Base-by-base conservation (phyloP, 371 early-diverging fungal species). In the Mortierella sp. region DNA sequence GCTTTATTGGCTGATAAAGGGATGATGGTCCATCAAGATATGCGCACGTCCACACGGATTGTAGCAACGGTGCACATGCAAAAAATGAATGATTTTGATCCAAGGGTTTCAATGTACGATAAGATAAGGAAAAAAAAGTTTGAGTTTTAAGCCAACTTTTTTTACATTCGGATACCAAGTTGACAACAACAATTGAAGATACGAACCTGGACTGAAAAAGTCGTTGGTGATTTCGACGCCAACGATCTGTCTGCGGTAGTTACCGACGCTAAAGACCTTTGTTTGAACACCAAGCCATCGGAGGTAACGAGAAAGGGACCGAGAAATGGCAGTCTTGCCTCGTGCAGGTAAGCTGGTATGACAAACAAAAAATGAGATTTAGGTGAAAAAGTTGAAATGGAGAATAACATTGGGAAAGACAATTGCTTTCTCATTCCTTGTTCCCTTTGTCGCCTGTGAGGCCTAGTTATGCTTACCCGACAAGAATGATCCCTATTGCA, bases 211-310 rank as follows among this genome's bases (percentile, higher is more conserved):
- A 81, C 96, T 95, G 84, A 98, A 98, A 88, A 95, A 96, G 72
- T 93, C 92, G 58, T 89, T 88, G 55, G 88, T 88, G 11, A 74
- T 72, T 15, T 77, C 82, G 24, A 70, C 74, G 15, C 97, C 96
- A 65, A 94, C 86, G 50, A 94, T 89, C 69, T 94, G 89, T 38
- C 98, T 90, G 22, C 98, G 92, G 84, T 98, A 97, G 70, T 95
- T 93, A 50, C 97, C 98, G 43, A 99, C 96, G 75, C 96, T 97
- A 79, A 97, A 99, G 15, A 96, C 94, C 72, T 93, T 88, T 15
- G 96, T 92, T 52, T 90, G 90, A 33, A 97, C 95, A 40, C 98
- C 98, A 40, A 99, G 86, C 99, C 99, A 99, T 52, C 91, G 90
- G 74, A 98, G 89, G 84, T 98, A 99, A 28, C 98, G 89, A 58